Conservation (phyloP, 495 filamentous ascomycete genomes). For the Aspergillus homomorphus region DNA sequence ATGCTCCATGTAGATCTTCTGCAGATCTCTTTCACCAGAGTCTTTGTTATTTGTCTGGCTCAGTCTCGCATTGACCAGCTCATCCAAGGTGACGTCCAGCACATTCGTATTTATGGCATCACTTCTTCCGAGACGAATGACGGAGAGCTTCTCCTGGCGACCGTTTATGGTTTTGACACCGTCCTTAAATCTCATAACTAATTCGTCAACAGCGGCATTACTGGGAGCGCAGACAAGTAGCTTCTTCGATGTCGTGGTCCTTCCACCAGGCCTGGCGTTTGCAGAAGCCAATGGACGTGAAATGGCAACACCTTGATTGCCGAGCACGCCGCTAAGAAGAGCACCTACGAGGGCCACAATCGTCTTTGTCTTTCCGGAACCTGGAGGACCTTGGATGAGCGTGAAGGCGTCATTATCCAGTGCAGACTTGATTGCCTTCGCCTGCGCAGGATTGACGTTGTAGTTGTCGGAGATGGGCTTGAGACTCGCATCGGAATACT, state of each 20-base stretch:
- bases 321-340: constrained; percentile 64
- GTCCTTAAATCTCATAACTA: constrained; percentile 87
- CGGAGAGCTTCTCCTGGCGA: constrained; percentile 65
- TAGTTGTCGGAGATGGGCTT: constrained; percentile 68
- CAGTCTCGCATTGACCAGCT: constrained; percentile 75
- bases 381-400: constrained; percentile 91
- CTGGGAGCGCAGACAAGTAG: constrained; percentile 92
- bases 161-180: constrained; percentile 80
- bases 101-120: constrained; percentile 92
- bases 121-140: constrained; percentile 86
- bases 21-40: constrained; percentile 55
- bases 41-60: constrained; percentile 42
- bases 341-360: constrained; percentile 95
- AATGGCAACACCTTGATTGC: constrained; percentile 47
- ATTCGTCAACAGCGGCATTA: constrained; percentile 95
- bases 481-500: constrained; percentile 69
- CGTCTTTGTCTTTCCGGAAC: constrained; percentile 97
- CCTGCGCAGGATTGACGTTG: constrained; percentile 81
- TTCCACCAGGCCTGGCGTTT: constrained; percentile 19
- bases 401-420: constrained; percentile 95
- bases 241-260: constrained; percentile 63
- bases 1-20: constrained; percentile 79
- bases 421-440: constrained; percentile 87
- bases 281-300: constrained; percentile 41
- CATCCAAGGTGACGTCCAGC: constrained; percentile 88